These are phyloP conservation scores for Zoysia japonica DNA, from an alignment of 176 grass and related monocot species.

Conservation along the genomic window DNA sequence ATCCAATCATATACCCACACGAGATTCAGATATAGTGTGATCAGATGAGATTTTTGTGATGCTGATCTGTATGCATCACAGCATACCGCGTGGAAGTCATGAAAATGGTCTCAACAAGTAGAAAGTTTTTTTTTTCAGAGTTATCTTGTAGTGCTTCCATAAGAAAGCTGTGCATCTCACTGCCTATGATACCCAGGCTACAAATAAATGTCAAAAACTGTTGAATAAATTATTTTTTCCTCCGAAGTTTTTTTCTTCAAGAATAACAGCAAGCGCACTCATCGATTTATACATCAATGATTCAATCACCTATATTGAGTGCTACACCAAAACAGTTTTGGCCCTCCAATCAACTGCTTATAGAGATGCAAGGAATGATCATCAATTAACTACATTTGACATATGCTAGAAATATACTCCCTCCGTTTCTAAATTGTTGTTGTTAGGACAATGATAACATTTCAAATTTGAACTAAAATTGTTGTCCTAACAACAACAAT, in stretches of 20 bases:
- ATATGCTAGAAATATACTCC: neutral
- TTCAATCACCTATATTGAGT: constrained; percentile 43
- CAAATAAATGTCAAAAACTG: neutral
- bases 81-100: no score
- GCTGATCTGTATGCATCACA: no score
- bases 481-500: no score
- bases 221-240: neutral
- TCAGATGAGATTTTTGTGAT: no score
- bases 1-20: no score
- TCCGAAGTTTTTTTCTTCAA: constrained; percentile 9
- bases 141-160: neutral
- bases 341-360: constrained; percentile 3
- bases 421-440: no score
- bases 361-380: constrained; percentile 31
- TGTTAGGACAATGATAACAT: no score
- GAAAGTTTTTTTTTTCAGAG: no score
- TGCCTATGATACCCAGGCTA: neutral
- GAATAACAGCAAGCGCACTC: constrained; percentile 16
- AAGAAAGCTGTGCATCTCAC: neutral
- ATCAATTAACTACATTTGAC: neutral
- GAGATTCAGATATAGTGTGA: no score
- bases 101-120: no score
- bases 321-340: constrained; percentile 24
- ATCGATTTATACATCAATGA: constrained; percentile 4
- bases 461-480: no score